A percentile compares a stretch with the other conserved stretches of the same genome.
phyloP scores from a whole-genome alignment of 169 alveolate genomes.

The Cryptosporidium sp. region DNA sequence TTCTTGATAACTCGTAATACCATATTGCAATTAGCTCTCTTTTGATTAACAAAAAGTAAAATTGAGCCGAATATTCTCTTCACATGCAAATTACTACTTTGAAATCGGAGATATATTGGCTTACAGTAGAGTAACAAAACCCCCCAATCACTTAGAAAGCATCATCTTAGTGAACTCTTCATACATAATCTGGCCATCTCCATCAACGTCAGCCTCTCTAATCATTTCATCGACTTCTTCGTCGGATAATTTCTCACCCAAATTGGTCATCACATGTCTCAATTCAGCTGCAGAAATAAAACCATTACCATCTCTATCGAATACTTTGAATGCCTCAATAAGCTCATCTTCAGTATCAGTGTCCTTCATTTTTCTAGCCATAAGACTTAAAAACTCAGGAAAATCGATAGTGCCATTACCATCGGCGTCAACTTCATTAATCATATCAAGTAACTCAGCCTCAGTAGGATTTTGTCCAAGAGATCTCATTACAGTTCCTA shows the following conservation, averaged over 20 bases:
- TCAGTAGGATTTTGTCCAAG: constrained; percentile 97
- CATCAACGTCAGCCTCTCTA: constrained; percentile 99
- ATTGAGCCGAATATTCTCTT: neutral
- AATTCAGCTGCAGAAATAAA: constrained; percentile 98
- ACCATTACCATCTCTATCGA: constrained; percentile 95
- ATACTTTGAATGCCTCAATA: constrained; percentile 97
- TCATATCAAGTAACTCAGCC: constrained; percentile 95
- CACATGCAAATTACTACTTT: neutral
- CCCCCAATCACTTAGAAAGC: constrained; percentile 92
- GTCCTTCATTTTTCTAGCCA: constrained; percentile 99
- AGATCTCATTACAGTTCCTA: constrained; percentile 91
- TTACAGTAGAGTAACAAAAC: neutral
- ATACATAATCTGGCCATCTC: constrained; percentile 98
- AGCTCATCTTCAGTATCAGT: constrained; percentile 99
- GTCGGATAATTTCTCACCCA: constrained; percentile 98
- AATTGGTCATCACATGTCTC: constrained; percentile 98
- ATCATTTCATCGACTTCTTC: constrained; percentile 99
- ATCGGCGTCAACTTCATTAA: constrained; percentile 94
- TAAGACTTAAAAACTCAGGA: constrained; percentile 98
- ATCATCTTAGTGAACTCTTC: constrained; percentile 98
- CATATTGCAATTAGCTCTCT: neutral
- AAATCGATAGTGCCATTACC: constrained; percentile 97
- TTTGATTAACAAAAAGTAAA: neutral
- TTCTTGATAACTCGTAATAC: neutral
- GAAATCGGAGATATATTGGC: neutral